Evolutionary conservation across 169 alveolate genomes (phyloP).

Genomic region (Cryptosporidium felis): DNA sequence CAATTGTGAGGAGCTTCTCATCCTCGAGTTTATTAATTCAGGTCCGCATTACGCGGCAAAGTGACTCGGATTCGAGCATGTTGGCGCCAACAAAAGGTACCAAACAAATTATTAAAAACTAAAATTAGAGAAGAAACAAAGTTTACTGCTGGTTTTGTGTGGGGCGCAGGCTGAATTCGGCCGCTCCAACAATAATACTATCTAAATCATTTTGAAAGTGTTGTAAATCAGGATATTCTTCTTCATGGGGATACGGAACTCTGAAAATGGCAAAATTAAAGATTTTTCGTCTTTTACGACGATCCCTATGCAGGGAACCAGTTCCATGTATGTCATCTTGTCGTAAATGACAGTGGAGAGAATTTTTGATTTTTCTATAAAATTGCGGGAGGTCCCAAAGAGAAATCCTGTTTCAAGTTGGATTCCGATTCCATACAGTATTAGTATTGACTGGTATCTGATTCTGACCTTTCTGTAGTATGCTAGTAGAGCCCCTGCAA

Average conservation of each 20-base stretch:
- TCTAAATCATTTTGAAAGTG: constrained; percentile 4
- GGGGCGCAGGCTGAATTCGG: too few species aligned
- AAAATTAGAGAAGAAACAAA: too few species aligned
- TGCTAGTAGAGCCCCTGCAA: background rate
- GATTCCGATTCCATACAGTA: constrained; percentile 38
- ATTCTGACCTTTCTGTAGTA: constrained; percentile 22
- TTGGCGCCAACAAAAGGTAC: background rate
- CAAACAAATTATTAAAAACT: too few species aligned
- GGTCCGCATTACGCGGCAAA: constrained; percentile 36
- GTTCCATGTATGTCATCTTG: constrained; percentile 55
- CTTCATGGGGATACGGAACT: constrained; percentile 40
- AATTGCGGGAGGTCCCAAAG: background rate
- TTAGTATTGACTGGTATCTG: constrained; percentile 24
- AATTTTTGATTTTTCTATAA: constrained; percentile 38
- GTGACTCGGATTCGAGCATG: constrained; percentile 37
- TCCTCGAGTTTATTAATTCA: constrained; percentile 50
- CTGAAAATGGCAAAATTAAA: constrained; percentile 34
- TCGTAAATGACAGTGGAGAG: constrained; percentile 46
- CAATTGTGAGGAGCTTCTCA: constrained; percentile 60
- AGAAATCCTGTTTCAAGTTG: constrained; percentile 38
- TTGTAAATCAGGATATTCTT: constrained; percentile 40
- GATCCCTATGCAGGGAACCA: constrained; percentile 15
- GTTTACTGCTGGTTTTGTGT: too few species aligned
- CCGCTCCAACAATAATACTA: too few species aligned
- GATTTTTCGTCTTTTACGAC: constrained; percentile 41